These are phyloP conservation scores for Dittrichia graveolens DNA, from an alignment of 129 eudicot genomes.

Conservation along the genomic window DNA sequence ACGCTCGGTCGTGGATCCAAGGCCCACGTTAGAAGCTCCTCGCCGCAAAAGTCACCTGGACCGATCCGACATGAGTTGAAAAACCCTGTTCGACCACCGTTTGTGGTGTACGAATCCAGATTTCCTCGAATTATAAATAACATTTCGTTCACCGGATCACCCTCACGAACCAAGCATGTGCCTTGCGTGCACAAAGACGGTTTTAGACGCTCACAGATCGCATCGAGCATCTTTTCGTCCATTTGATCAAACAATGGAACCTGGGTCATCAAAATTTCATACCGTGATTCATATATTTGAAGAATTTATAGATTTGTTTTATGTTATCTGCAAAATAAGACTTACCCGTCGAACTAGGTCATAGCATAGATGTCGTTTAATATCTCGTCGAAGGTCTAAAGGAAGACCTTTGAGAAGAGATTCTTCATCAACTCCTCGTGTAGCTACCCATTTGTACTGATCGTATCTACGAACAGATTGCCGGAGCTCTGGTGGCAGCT, in stretches of 20 bases:
- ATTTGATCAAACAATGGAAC: conserved; percentile 91
- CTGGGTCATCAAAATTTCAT: conserved; percentile 28
- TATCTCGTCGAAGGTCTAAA: conserved; percentile 78
- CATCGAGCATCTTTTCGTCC: conserved; percentile 87
- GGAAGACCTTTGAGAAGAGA: conserved; percentile 80
- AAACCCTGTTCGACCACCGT: conserved; percentile 93
- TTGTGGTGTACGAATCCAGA: conserved; percentile 89
- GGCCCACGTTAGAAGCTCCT: conserved; percentile 95
- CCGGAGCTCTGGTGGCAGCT: conserved; percentile 77
- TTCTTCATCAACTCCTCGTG: conserved; percentile 91
- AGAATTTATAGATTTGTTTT: background rate
- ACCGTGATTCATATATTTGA: background rate
- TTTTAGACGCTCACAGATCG: conserved; percentile 91
- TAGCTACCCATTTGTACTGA: conserved; percentile 95
- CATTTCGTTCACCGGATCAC: conserved; percentile 94
- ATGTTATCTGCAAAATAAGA: background rate
- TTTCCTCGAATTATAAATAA: conserved; percentile 87
- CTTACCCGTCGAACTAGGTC: conserved; percentile 91
- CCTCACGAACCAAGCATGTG: conserved; percentile 82
- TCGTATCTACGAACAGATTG: conserved; percentile 77
- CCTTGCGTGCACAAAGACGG: conserved; percentile 79
- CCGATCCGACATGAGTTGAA: conserved; percentile 88
- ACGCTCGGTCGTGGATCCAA: conserved; percentile 75
- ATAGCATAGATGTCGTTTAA: conserved; percentile 88
- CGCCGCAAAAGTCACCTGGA: conserved; percentile 93